Evolutionary conservation across 2,329 filamentous ascomycete species (phyloP), one percentile per base, ranked within the genome.

Genomic region (Fusarium lateritium): DNA sequence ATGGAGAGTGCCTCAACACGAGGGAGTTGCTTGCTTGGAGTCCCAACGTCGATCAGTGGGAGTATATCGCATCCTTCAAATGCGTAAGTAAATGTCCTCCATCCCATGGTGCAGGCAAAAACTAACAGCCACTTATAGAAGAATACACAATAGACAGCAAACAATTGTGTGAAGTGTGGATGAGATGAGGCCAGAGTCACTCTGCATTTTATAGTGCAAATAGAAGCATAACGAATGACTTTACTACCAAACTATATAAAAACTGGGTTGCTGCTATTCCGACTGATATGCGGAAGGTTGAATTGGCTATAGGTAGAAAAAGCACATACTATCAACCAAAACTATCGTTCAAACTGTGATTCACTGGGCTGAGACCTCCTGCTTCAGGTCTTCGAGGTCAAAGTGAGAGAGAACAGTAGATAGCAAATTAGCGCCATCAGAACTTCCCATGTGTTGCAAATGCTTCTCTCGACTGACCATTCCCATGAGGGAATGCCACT

Each of bases 401-500:
- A 61, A 61, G n/a, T 51, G 44, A 2, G 38, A 36, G 14, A 39
- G 13, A 5, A 51, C 3, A 28, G 31, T 21, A 2, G 44, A 33
- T 2, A 44, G 2, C 6, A 22, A 3, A 0, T 44, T 45, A 5
- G 28, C 9, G 1, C 17, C 14, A 11, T n/a, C 31, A 13, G 54
- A 44, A 7, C 7, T 19, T 17, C 14, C 44, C 13, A 45, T 17
- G 5, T 13, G 13, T 5, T 51, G n/a, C 4, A 60, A 21, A 17
- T 53, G 56, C 36, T 42, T 36, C 1, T 28, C 26, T 3, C 40
- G 14, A 4, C 17, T 33, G 10, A 61, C 21, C 11, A 60, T 34
- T 26, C 46, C 40, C n/a, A 39, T 8, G 0, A 62, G 14, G 33
- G 56, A 34, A 9, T 61, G 52, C 52, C 43, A 61, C 7, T 61